Evolutionary conservation across 441 rosid species (phyloP).

Genomic region (Pelargonium myrrhifolium): DNA sequence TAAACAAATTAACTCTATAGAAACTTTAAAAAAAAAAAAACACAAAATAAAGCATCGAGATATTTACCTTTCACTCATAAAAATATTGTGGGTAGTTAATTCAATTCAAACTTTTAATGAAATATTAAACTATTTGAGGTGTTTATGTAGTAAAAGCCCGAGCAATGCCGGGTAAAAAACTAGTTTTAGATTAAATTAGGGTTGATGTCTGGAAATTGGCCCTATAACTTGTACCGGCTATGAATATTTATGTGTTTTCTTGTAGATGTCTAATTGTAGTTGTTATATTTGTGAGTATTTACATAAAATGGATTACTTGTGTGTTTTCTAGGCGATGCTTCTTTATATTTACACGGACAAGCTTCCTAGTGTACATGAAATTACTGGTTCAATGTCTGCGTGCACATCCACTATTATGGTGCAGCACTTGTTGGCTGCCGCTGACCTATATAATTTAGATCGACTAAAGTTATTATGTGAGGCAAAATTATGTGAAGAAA

Average conservation of each 20-base stretch:
- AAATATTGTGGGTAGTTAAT: no score
- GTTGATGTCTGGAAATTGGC: background rate
- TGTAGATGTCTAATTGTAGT: background rate
- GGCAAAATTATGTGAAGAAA: conserved; percentile 61
- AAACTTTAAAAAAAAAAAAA: no score
- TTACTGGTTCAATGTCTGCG: conserved; percentile 54
- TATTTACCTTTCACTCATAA: no score
- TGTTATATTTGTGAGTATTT: conserved; percentile 7
- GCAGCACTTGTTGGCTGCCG: conserved; percentile 89
- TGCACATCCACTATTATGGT: conserved; percentile 71
- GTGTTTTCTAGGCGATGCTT: conserved; percentile 54
- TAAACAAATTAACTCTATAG: no score
- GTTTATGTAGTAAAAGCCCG: no score
- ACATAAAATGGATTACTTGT: background rate
- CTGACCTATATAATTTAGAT: conserved; percentile 78
- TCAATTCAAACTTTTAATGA: no score
- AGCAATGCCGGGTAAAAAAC: no score
- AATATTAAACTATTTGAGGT: no score
- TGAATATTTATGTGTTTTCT: background rate
- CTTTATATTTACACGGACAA: conserved; percentile 75
- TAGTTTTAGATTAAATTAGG: background rate
- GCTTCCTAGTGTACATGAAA: conserved; percentile 69
- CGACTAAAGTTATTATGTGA: conserved; percentile 67
- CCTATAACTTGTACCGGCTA: background rate
- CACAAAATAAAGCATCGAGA: no score